phyloP scores from a whole-genome alignment of 2,329 filamentous ascomycete genomes.

The Clarireedia monteithiana region DNA sequence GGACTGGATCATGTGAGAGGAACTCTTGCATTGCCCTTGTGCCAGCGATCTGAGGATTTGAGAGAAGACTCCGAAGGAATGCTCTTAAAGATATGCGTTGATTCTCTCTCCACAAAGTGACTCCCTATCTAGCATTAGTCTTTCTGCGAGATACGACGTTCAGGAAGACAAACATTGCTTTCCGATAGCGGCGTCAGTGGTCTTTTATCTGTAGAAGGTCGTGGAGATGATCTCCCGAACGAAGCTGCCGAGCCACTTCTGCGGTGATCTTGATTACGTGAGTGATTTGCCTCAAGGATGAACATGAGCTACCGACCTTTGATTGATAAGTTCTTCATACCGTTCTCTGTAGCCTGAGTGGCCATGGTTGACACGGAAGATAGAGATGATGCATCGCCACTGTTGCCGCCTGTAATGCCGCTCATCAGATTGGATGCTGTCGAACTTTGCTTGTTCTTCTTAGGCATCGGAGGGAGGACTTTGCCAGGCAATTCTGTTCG shows the following conservation, averaged over 20 bases:
- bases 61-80: slow-evolving; percentile 77
- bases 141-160: background rate
- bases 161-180: slow-evolving; percentile 10
- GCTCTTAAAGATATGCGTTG: slow-evolving; percentile 88
- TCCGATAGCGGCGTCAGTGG: slow-evolving; percentile 1
- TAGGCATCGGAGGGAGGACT: slow-evolving; percentile 75
- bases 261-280: slow-evolving; percentile 14
- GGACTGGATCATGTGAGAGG: slow-evolving; percentile 63
- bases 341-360: slow-evolving; percentile 12
- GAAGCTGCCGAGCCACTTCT: slow-evolving; percentile 11
- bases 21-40: slow-evolving; percentile 83
- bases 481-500: slow-evolving; percentile 85
- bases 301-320: slow-evolving; percentile 28
- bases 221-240: slow-evolving; percentile 7
- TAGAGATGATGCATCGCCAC: slow-evolving; percentile 68
- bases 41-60: slow-evolving; percentile 75
- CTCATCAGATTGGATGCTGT: slow-evolving; percentile 52
- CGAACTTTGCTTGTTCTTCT: slow-evolving; percentile 81
- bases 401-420: slow-evolving; percentile 43
- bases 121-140: slow-evolving; percentile 20
- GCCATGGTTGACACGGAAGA: slow-evolving; percentile 40
- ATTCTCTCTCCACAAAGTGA: slow-evolving; percentile 73
- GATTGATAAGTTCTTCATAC: slow-evolving; percentile 34
- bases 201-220: slow-evolving; percentile 8
- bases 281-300: background rate